Evolutionary conservation across 2,329 filamentous ascomycete genomes (phyloP), one percentile per base, ranked within the genome.

Genomic region (Cordyceps cicadae): DNA sequence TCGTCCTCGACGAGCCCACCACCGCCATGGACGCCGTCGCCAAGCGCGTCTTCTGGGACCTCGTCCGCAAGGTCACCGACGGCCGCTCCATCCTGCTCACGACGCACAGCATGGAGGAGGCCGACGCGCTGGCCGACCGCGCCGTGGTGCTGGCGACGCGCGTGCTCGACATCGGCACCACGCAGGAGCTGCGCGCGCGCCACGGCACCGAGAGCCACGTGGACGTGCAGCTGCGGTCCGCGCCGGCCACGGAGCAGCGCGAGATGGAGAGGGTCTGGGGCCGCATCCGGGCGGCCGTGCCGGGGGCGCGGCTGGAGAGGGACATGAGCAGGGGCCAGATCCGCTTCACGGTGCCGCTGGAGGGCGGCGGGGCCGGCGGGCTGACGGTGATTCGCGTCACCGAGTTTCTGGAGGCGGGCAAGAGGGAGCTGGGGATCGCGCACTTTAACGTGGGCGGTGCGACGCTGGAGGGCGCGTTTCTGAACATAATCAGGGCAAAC

Each of bases 71-170:
- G 52, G 68, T 92, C n/a, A 84, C 86, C 0, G 81, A 84, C 0
- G 88, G 89, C 0, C 81, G 91, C 11, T 87, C 87, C 0, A 81
- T 96, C 3, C 78, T 96, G 1, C 81, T 96, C 14, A 96, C 91
- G 15, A 96, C 91, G 0, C 91, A 96, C 71, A 88, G 84, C 51
- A 95, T 96, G 90, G 91, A 96, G 71, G 92, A 96, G 74, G 91
- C 91, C 0, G 90, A 94, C 67, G 89, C 89, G 1, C 79, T 96
- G 0, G 90, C 91, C 0, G 85, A 84, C 46, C 81, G 89, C 1
- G 88, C 89, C 6, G 67, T 64, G 51, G 66, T 70, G 52, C 63
- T 70, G n/a, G 65, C 68, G 11, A 59, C 62, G 2, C 61, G 66
- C 0, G 57, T 89, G 78, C 75, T 89, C 14, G 85, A 84, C 0